Percentiles rank a stretch among this genome's conserved stretches.
Evolutionary conservation across 768 basidiomycete species (phyloP).

Genomic region (Leucocoprinus sp.): DNA sequence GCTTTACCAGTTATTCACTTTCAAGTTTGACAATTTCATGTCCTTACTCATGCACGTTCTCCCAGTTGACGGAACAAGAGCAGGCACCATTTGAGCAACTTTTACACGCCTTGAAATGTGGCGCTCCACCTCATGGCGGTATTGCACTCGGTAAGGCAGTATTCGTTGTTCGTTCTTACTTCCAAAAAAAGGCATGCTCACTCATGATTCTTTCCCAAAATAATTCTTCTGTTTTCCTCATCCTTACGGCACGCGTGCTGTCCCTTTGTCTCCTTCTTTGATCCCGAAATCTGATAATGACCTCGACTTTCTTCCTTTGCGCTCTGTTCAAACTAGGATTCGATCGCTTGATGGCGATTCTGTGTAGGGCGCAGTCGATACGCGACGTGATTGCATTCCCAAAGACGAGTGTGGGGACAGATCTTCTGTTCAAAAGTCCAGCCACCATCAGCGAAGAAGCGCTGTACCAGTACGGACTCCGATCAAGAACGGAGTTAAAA

Average conservation of each 20-base stretch:
- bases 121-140: conserved; percentile 94
- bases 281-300: neutral
- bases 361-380: conserved; percentile 82
- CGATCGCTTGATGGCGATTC: conserved; percentile 86
- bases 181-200: neutral
- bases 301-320: conserved; percentile 6
- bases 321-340: conserved; percentile 49
- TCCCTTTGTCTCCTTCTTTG: conserved; percentile 11
- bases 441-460: conserved; percentile 44
- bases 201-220: conserved; percentile 7
- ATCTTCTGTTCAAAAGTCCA: conserved; percentile 87
- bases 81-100: conserved; percentile 75
- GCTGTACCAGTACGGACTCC: conserved; percentile 60
- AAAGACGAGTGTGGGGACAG: conserved; percentile 77
- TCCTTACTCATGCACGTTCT: conserved; percentile 3
- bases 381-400: conserved; percentile 97
- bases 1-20: neutral
- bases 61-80: conserved; percentile 67
- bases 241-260: neutral
- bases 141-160: conserved; percentile 71
- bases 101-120: conserved; percentile 77
- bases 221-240: neutral
- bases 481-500: conserved; percentile 17
- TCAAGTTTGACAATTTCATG: conserved; percentile 5
- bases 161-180: conserved; percentile 7